Evolutionary conservation across 2,329 filamentous ascomycete species (phyloP).

Genomic region (Alternaria arborescens): DNA sequence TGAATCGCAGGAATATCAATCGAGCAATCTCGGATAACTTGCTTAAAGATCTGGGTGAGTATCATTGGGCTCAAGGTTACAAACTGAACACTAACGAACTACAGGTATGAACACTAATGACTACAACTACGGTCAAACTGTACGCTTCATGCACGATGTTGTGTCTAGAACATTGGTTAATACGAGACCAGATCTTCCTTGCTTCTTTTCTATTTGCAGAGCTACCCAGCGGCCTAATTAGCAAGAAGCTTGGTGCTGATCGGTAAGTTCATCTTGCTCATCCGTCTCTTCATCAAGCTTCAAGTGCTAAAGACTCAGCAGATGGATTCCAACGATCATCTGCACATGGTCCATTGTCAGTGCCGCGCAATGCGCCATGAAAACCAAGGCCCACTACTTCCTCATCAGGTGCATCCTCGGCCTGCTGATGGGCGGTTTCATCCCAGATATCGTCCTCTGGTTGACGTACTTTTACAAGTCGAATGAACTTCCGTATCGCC

Average conservation of each 20-base stretch:
- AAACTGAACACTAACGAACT: background rate
- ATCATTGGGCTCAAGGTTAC: too few relatives aligned
- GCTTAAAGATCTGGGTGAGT: slow-evolving; percentile 40
- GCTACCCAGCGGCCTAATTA: slow-evolving; percentile 60
- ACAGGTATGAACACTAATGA: background rate
- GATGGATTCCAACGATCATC: slow-evolving; percentile 51
- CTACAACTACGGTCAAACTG: background rate
- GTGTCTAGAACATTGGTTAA: slow-evolving; percentile 5
- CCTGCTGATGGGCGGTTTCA: slow-evolving; percentile 47
- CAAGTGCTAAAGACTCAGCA: slow-evolving; percentile 5
- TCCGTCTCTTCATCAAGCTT: background rate
- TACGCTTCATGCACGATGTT: background rate
- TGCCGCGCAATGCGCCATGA: slow-evolving; percentile 50
- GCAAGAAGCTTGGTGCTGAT: slow-evolving; percentile 62
- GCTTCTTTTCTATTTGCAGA: slow-evolving; percentile 59
- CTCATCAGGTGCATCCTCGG: slow-evolving; percentile 53
- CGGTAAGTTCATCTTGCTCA: slow-evolving; percentile 20
- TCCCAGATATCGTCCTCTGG: slow-evolving; percentile 52
- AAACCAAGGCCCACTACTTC: slow-evolving; percentile 47
- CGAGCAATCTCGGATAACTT: slow-evolving; percentile 49
- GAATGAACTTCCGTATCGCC: slow-evolving; percentile 52
- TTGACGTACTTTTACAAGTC: slow-evolving; percentile 54
- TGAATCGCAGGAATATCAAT: slow-evolving; percentile 60
- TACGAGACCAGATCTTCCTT: slow-evolving; percentile 33
- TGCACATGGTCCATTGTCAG: slow-evolving; percentile 48